These are phyloP conservation scores for Mentha longifolia DNA, from an alignment of 257 asterid genomes.

Conservation along the genomic window DNA sequence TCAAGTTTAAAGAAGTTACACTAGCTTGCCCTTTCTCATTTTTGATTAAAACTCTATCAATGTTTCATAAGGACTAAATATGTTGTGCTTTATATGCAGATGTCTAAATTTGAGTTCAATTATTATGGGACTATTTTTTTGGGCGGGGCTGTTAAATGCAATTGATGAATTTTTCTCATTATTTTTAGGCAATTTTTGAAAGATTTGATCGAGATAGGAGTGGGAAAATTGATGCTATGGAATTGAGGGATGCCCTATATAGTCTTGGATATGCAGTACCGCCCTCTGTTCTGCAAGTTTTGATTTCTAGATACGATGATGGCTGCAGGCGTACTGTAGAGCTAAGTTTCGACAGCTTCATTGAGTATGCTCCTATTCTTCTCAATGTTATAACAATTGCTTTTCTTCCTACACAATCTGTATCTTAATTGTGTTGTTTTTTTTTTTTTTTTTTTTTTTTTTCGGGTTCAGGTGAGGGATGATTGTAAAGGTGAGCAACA, in stretches of 20 bases:
- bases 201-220: too few relatives aligned
- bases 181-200: constrained; percentile 65
- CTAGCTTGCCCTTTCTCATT: neutral
- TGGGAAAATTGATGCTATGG: too few relatives aligned
- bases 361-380: constrained; percentile 64
- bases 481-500: constrained; percentile 75
- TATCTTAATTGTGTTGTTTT: constrained; percentile 17
- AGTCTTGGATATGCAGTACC: constrained; percentile 83
- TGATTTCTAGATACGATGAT: constrained; percentile 76
- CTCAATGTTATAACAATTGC: neutral
- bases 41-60: neutral
- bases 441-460: neutral
- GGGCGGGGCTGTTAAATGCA: neutral
- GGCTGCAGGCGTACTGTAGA: constrained; percentile 64
- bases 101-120: neutral
- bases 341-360: constrained; percentile 74
- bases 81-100: neutral
- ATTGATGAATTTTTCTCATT: neutral
- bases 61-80: too few relatives aligned
- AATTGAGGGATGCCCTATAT: constrained; percentile 75
- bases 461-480: constrained; percentile 73
- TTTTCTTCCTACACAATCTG: constrained; percentile 1
- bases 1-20: constrained; percentile 15
- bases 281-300: constrained; percentile 70
- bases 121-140: neutral